Percentiles rank a stretch among this genome's conserved stretches.
These are phyloP conservation scores for Exophiala dermatitidis DNA, from an alignment of 2,329 filamentous ascomycete species.

Conservation along the genomic window DNA sequence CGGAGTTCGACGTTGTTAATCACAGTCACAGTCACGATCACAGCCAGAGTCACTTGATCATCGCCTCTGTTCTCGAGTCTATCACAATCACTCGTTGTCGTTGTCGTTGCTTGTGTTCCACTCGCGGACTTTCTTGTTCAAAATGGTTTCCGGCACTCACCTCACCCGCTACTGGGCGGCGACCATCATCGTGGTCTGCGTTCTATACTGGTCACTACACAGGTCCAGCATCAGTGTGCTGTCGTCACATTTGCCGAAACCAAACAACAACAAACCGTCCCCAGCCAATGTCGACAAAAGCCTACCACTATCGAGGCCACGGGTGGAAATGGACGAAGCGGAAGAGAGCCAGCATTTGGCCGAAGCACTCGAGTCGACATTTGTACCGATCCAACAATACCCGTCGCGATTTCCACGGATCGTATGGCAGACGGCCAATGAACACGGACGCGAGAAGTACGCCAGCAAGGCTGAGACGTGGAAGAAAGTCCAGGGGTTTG, in stretches of 20 bases:
- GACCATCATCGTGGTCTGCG: neutral
- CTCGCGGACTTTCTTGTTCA: neutral
- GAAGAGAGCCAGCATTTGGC: conserved; percentile 3
- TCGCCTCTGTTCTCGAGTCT: no score
- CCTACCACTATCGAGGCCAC: neutral
- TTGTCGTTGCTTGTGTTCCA: no score
- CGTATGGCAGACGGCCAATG: conserved; percentile 10
- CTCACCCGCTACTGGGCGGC: neutral
- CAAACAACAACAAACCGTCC: neutral
- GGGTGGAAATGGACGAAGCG: neutral
- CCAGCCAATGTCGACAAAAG: neutral
- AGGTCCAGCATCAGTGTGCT: neutral
- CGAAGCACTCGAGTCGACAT: neutral
- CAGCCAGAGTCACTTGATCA: no score
- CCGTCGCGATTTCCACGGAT: conserved; percentile 5
- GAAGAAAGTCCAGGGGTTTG: conserved; percentile 10
- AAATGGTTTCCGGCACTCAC: neutral
- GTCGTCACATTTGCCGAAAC: neutral
- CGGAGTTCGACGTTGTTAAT: no score
- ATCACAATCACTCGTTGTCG: no score
- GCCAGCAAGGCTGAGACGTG: conserved; percentile 8
- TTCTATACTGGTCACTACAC: conserved; percentile 3
- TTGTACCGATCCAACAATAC: neutral
- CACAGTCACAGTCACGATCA: no score
- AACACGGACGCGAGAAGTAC: conserved; percentile 6